phyloP scores from a whole-genome alignment of 768 basidiomycete species.

The Mycena sanguinolenta region DNA sequence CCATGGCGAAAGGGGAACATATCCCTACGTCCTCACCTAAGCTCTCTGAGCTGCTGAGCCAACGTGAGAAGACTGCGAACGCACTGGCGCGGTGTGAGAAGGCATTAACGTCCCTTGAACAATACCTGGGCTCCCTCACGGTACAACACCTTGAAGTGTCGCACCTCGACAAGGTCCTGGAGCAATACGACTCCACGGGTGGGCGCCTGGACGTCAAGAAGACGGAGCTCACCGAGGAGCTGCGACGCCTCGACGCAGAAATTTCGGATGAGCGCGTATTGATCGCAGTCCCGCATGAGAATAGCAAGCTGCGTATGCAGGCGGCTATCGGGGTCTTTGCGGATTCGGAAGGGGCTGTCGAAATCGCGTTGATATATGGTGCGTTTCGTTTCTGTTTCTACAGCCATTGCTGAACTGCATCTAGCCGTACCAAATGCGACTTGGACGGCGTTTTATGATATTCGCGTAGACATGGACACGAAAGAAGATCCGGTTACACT shows the following conservation, averaged over 20 bases:
- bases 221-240: not conserved
- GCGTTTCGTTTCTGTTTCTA: not conserved
- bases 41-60: not conserved
- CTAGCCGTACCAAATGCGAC: not conserved
- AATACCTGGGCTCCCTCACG: not conserved
- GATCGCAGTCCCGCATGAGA: not conserved
- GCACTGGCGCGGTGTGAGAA: not conserved
- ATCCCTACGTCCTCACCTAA: not conserved
- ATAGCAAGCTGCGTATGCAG: not conserved
- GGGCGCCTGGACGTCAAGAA: not conserved
- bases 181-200: not conserved
- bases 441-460: not conserved
- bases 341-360: not conserved
- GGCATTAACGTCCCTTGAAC: not conserved
- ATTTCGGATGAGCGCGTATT: not conserved
- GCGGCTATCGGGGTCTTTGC: not conserved
- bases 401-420: too few relatives aligned
- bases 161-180: not conserved
- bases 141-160: not conserved
- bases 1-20: not conserved
- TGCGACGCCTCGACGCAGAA: not conserved
- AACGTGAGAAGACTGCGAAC: not conserved
- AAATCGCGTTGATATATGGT: slow-evolving; percentile 1
- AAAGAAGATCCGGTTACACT: not conserved
- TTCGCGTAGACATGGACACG: not conserved